Base-by-base conservation (phyloP, 2,329 filamentous ascomycete species). In the Aspergillus phoenicis region DNA sequence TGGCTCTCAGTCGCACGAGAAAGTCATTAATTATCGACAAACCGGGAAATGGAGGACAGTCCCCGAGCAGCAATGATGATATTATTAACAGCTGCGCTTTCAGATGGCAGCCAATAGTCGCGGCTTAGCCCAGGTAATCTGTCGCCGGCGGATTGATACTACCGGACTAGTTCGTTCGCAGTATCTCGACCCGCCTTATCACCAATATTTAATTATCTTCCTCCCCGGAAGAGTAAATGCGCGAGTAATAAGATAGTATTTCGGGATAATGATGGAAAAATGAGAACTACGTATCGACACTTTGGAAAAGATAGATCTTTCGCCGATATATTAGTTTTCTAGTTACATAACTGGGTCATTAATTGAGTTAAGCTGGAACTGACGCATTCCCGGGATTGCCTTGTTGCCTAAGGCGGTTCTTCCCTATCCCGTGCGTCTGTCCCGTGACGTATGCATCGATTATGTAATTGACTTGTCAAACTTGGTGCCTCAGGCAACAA, bases 401-500 rank as follows among this genome's bases (percentile, higher is more conserved):
- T 60, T 60, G 43, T 52, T 58, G 61, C 64, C 60, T 64, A 30
- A 64, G 62, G 60, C 55, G 52, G 59, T 33, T n/a, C 26, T 20
- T 11, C 20, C 51, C 53, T 33, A 54, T 53, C 17, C 45, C 55
- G 24, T 54, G 52, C 49, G 15, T 45, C 11, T 39, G 51, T 57
- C 60, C 58, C 54, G 54, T 62, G 62, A 62, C 45, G 54, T 20
- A 45, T 36, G 54, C 38, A 38, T 28, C 24, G 30, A 33, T 54
- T 51, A 38, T 43, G 39, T 39, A 43, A 33, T 26, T 8, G 5
- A 13, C 24, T 45, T 7, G n/a, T 30, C 13, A 5, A 10, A 10
- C n/a, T 15, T 8, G 13, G 0, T 36, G 60, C 69, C 71, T 70
- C 41, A 72, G 70, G 70, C 65, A 53, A 1, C 22, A 15, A 0